Evolutionary conservation across 139 green algal genomes (phyloP).

Genomic region (Pleodorina starrii): DNA sequence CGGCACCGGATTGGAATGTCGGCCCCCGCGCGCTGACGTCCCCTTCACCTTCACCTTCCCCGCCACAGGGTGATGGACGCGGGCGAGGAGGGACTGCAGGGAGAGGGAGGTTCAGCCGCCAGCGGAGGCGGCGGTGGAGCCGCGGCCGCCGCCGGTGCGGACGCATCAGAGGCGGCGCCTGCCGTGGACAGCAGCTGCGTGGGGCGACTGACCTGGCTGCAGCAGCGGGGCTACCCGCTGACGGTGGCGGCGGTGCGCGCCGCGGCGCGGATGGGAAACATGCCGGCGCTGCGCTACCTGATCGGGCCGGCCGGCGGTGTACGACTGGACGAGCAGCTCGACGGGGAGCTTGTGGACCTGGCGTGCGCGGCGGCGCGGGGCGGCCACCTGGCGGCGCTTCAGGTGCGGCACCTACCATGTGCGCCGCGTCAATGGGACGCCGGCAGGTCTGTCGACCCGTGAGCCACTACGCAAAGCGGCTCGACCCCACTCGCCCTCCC

Average conservation of each 20-base stretch:
- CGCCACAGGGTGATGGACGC: no score
- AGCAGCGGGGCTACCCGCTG: neutral
- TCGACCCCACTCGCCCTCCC: no score
- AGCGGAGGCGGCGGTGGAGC: neutral
- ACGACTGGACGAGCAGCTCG: neutral
- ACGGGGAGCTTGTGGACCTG: neutral
- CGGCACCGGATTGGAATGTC: no score
- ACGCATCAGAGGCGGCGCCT: neutral
- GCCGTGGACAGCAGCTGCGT: neutral
- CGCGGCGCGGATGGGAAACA: neutral
- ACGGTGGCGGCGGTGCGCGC: neutral
- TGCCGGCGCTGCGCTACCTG: neutral
- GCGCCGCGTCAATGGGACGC: neutral
- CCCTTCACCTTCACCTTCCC: no score
- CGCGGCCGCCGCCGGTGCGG: neutral
- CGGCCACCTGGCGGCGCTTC: neutral
- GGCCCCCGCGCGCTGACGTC: no score
- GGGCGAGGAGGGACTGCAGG: no score
- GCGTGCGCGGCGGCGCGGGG: neutral
- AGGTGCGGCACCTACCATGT: neutral
- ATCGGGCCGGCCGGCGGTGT: neutral
- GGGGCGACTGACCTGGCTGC: constrained; percentile 9
- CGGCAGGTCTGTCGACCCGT: neutral
- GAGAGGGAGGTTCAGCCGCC: no score
- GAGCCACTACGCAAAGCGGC: no score